Base-by-base conservation (phyloP, 495 filamentous ascomycete genomes). In the Geopyxis carbonaria region DNA sequence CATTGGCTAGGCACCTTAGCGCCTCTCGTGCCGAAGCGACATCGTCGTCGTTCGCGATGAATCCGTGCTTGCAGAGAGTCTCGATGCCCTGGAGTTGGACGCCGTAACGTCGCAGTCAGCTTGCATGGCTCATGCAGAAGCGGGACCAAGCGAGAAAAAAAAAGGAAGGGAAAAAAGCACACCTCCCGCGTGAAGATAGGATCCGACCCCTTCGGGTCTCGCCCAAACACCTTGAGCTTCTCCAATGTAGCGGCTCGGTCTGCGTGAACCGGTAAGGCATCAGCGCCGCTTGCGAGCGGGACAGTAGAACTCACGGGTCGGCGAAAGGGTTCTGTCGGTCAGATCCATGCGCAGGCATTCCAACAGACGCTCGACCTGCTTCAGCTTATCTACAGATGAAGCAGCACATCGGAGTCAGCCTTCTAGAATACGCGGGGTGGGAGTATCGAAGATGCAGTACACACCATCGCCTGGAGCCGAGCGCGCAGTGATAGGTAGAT, bases 1-100 rank as follows among this genome's bases (percentile, higher is more conserved):
- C 71, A 59, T 97, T 97, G 42, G 85, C 89, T 19, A 95, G 63
- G 46, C 83, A 83, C 42, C 84, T 72, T 22, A 94, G 59, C 2
- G 86, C 89, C 51, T 84, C 75, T 36, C 72, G 73, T 5, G 80
- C 80, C 2, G 76, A 70, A 3, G 68, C 64, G 22, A 55, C 53
- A 21, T 67, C 69, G 0, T 62, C 41, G 5, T 68, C 73, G 36
- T 76, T 65, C 5, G 56, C 52, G 18, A 72, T 62, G 42, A 94
- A 76, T 13, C 75, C 82, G 62, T 89, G 74, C 28, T 62, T 69
- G 25, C 70, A 63, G 25, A 97, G 62, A 4, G 66, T 75, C 30
- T 75, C 61, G 27, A 97, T 78, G 4, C 83, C 84, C 80, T 92
- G 44, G n/a, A n/a, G n/a, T n/a, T n/a, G n/a, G n/a, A n/a, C 14